A percentile compares a stretch with the other conserved stretches of the same genome.
phyloP scores from a whole-genome alignment of 345 rosid genomes.

The Eucalyptus cloeziana region DNA sequence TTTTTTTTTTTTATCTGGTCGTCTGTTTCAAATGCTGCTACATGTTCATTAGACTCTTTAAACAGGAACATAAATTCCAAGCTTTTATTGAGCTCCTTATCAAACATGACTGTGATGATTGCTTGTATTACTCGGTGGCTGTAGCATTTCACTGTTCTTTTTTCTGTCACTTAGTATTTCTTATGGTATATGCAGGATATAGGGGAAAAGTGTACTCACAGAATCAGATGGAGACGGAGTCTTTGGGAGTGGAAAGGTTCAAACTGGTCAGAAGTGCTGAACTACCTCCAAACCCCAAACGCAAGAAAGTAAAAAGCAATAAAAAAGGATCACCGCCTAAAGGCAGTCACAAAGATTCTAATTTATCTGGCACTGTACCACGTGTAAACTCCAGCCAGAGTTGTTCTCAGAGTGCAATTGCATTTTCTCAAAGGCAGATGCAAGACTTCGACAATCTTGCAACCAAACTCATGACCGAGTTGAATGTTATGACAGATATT shows the following conservation, averaged over 20 bases:
- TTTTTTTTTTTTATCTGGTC: not conserved
- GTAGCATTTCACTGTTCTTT: not conserved
- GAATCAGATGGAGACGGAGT: slow-evolving; percentile 19
- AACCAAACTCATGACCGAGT: slow-evolving; percentile 46
- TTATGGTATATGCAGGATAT: slow-evolving; percentile 29
- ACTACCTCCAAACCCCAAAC: slow-evolving; percentile 10
- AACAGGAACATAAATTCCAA: not conserved
- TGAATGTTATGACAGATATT: slow-evolving; percentile 52
- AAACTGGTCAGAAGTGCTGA: slow-evolving; percentile 27
- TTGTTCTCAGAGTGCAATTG: slow-evolving; percentile 58
- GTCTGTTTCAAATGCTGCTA: not conserved
- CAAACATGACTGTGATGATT: not conserved
- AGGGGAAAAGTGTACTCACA: slow-evolving; percentile 38
- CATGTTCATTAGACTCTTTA: not conserved
- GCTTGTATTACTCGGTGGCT: not conserved
- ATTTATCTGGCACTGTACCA: slow-evolving; percentile 3
- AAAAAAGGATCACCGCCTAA: slow-evolving; percentile 15
- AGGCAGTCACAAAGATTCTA: slow-evolving; percentile 23
- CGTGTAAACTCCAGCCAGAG: slow-evolving; percentile 21
- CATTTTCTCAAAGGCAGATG: slow-evolving; percentile 73
- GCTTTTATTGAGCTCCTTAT: not conserved
- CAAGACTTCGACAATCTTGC: slow-evolving; percentile 47
- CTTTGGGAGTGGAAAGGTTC: slow-evolving; percentile 26
- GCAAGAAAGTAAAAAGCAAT: slow-evolving; percentile 9
- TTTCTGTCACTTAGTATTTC: not conserved